A percentile compares a stretch with the other conserved stretches of the same genome.
phyloP scores from a whole-genome alignment of 176 grass and related monocot species.

The Oryza brachyantha region DNA sequence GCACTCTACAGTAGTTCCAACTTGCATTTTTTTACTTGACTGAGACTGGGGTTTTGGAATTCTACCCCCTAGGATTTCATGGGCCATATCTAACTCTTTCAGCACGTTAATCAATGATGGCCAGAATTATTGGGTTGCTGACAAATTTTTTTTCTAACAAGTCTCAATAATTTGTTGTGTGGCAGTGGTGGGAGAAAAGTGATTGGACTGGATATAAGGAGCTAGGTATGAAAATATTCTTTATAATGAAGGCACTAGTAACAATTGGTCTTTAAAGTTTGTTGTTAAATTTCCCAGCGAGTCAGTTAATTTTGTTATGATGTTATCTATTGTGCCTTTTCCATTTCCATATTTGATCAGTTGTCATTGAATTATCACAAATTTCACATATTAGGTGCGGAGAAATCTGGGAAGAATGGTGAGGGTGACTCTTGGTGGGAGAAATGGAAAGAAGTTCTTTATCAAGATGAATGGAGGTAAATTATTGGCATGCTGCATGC shows the following conservation, averaged over 20 bases:
- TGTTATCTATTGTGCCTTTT: not conserved
- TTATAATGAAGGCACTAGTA: constrained; percentile 2
- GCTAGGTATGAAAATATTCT: constrained; percentile 59
- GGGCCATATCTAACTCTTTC: not conserved
- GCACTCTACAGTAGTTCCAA: not conserved
- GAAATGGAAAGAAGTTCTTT: constrained; percentile 98
- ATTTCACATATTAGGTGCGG: constrained; percentile 51
- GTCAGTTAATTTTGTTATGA: not conserved
- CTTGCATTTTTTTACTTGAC: constrained; percentile 24
- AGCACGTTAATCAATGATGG: not conserved
- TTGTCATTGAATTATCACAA: not conserved
- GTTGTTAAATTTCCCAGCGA: not conserved
- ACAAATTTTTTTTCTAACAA: not conserved
- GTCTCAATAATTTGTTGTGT: constrained; percentile 34
- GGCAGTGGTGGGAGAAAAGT: constrained; percentile 99
- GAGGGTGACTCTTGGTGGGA: constrained; percentile 92
- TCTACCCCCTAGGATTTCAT: not conserved
- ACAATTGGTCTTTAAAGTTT: not conserved
- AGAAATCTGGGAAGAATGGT: constrained; percentile 90
- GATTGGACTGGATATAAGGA: constrained; percentile 99
- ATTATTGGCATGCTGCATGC: not conserved
- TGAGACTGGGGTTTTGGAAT: not conserved
- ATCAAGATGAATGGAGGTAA: constrained; percentile 99
- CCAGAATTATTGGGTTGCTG: not conserved
- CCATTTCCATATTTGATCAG: not conserved